Evolutionary conservation across 495 filamentous ascomycete genomes (phyloP).

Genomic region (Xylaria scruposa): DNA sequence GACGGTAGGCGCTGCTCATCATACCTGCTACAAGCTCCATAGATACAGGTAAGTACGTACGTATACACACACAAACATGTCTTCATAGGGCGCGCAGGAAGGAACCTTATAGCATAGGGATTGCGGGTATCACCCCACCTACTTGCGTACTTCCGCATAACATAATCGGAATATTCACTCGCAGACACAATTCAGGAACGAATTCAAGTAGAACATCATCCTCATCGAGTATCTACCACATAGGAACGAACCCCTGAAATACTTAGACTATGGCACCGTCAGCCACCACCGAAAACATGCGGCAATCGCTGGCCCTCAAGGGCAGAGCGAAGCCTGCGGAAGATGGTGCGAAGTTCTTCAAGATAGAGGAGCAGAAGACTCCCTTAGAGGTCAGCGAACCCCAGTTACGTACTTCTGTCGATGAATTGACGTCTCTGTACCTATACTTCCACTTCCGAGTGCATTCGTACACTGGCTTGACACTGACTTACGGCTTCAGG

Average conservation of each 20-base stretch:
- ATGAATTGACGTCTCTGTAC: background rate
- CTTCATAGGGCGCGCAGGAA: conserved; percentile 12
- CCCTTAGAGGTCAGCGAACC: conserved; percentile 23
- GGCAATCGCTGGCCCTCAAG: conserved; percentile 24
- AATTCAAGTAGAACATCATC: background rate
- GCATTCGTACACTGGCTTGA: background rate
- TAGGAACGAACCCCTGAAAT: background rate
- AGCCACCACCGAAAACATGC: conserved; percentile 33
- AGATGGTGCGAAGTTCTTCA: background rate
- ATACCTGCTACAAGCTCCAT: too few relatives aligned
- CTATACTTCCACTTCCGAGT: background rate
- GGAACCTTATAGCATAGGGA: background rate
- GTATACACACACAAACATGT: background rate
- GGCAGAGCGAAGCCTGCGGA: conserved; percentile 23
- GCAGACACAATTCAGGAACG: background rate
- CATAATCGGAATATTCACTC: background rate
- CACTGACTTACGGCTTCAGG: conserved; percentile 17
- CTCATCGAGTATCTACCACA: conserved; percentile 9
- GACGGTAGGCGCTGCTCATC: too few relatives aligned
- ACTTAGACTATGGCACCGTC: conserved; percentile 37
- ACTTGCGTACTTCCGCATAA: background rate
- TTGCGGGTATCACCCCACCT: background rate
- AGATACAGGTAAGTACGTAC: background rate
- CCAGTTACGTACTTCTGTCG: background rate
- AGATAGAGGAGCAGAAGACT: conserved; percentile 30